Base-by-base conservation (phyloP, 2,329 filamentous ascomycete species). In the Calonectria leucothoes region DNA sequence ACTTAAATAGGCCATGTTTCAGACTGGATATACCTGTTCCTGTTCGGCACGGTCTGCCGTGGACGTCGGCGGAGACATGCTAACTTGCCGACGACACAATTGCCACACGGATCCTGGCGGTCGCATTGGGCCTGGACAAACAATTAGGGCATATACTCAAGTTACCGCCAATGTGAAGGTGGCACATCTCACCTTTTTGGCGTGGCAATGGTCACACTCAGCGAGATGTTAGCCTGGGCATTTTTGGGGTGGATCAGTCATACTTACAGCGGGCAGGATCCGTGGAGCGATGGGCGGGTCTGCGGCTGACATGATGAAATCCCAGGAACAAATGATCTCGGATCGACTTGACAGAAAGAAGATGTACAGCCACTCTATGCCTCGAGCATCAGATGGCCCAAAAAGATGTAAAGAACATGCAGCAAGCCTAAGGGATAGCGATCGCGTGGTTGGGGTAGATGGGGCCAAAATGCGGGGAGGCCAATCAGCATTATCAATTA, bases 151-250 rank as follows among this genome's bases (percentile, higher is more conserved):
- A 29, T 3, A 29, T 29, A 25, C 15, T 65, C 25, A 65, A 12
- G 20, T 10, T 31, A 15, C 48, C 23, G 27, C 10, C 29, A n/a
- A n/a, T 23, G 5, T 23, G 15, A 48, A 48, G n/a, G 42, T 6
- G 42, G 42, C n/a, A 23, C 42, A 29, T 23, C 23, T 37, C 14
- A 66, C 63, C 63, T 66, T 66, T 15, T 66, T 66, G 2, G 63
- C 20, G 27, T 66, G 63, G 63, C 63, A 66, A 25, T 66, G 31
- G 12, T 66, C 63, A 29, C 63, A 66, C 63, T 66, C 10, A 7
- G n/a, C 12, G n/a, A 10, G 35, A 27, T 27, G 20, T 65, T 23
- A 65, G 61, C 29, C 15, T 61, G 17, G 42, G 6, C 20, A n/a
- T 20, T 20, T 27, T 23, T n/a, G 8, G 8, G 33, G 10, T 8